These are phyloP conservation scores for Spirogloea muscicola DNA, from an alignment of 139 green algal species.

Conservation along the genomic window DNA sequence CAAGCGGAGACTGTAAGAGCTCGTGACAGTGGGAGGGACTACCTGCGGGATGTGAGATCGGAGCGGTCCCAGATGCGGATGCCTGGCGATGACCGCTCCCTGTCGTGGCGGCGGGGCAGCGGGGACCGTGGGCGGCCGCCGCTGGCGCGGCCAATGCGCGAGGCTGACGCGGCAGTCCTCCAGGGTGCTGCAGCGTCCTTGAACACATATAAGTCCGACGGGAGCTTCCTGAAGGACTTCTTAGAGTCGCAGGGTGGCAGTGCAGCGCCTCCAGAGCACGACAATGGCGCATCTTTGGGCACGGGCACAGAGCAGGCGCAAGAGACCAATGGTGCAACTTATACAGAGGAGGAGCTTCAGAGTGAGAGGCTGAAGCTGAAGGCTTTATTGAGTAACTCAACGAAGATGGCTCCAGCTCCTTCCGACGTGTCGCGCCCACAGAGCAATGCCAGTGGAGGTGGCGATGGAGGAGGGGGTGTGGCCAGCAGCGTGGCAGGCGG, in stretches of 20 bases:
- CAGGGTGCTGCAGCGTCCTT: not conserved
- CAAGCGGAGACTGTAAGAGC: slow-evolving; percentile 1
- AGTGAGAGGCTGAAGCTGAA: not conserved
- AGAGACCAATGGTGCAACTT: not conserved
- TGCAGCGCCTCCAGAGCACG: not conserved
- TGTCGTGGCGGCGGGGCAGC: not conserved
- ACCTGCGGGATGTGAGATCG: slow-evolving; percentile 26
- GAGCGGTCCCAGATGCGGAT: not conserved
- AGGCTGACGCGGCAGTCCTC: not conserved
- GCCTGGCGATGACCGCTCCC: not conserved
- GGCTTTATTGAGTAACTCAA: not conserved
- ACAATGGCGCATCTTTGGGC: not conserved
- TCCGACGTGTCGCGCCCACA: not conserved
- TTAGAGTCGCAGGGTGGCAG: not conserved
- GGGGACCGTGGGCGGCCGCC: not conserved
- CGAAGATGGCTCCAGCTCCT: not conserved
- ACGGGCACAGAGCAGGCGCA: not conserved
- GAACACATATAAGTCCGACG: not conserved
- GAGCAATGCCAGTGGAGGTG: not conserved
- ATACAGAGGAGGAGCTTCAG: not conserved
- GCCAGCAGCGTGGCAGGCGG: not conserved
- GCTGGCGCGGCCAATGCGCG: not conserved
- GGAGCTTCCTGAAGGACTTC: not conserved
- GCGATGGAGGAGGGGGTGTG: not conserved
- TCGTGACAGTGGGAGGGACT: slow-evolving; percentile 5